Evolutionary conservation across 345 rosid species (phyloP).

Genomic region (Lumnitzera racemosa): DNA sequence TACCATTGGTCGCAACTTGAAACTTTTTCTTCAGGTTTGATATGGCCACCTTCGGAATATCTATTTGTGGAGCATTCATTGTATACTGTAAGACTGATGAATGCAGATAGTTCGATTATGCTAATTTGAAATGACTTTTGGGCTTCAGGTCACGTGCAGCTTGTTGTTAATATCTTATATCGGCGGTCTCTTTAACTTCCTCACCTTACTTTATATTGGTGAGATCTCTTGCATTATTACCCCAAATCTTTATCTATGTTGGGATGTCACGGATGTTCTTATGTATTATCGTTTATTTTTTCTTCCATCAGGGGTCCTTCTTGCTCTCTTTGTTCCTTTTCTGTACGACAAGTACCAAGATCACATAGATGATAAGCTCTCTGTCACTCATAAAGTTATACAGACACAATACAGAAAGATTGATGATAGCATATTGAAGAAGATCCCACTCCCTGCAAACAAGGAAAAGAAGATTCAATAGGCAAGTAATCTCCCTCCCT

Average conservation of each 20-base stretch:
- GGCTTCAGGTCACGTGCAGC: slow-evolving; percentile 43
- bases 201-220: slow-evolving; percentile 79
- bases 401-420: slow-evolving; percentile 51
- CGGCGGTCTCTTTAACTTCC: slow-evolving; percentile 66
- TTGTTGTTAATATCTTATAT: slow-evolving; percentile 55
- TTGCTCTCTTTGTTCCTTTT: slow-evolving; percentile 61
- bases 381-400: slow-evolving; percentile 28
- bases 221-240: slow-evolving; percentile 18
- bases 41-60: background rate
- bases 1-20: slow-evolving; percentile 53
- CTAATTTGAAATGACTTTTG: no score
- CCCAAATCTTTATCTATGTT: background rate
- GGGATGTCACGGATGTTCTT: background rate
- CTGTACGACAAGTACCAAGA: slow-evolving; percentile 64
- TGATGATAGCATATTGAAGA: slow-evolving; percentile 43
- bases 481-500: slow-evolving; percentile 25
- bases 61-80: background rate
- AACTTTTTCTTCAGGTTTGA: slow-evolving; percentile 60
- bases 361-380: slow-evolving; percentile 61
- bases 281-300: slow-evolving; percentile 3
- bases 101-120: no score
- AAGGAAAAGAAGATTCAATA: slow-evolving; percentile 73
- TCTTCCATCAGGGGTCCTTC: slow-evolving; percentile 49
- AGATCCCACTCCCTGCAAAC: slow-evolving; percentile 35
- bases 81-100: background rate